Percentiles rank a stretch among this genome's conserved stretches.
Evolutionary conservation across 306 rosid species (phyloP).

Genomic region (Fragaria nilgerrensis): DNA sequence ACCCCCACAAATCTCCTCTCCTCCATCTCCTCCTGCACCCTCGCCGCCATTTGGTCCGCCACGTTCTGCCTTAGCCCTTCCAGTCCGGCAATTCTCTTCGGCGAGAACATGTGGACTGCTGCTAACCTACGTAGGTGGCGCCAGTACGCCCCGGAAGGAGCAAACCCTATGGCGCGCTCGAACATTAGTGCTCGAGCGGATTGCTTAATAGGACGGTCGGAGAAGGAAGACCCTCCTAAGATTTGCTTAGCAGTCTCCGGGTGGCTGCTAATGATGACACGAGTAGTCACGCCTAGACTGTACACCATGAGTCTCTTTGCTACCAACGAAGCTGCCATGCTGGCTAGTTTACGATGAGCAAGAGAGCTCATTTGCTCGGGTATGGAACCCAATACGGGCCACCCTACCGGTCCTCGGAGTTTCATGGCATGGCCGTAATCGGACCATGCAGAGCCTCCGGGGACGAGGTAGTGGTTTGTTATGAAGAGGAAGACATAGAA

Average conservation of each 20-base stretch:
- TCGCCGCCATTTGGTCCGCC: conserved; percentile 46
- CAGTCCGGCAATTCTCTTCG: conserved; percentile 46
- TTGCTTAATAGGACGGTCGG: conserved; percentile 77
- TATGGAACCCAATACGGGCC: conserved; percentile 70
- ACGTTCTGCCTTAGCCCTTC: conserved; percentile 50
- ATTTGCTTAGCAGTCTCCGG: conserved; percentile 85
- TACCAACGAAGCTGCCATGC: conserved; percentile 38
- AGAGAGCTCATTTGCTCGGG: conserved; percentile 63
- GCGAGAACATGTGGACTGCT: conserved; percentile 69
- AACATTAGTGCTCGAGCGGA: conserved; percentile 76
- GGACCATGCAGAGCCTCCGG: conserved; percentile 93
- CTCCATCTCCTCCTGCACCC: conserved; percentile 36
- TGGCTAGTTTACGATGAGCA: conserved; percentile 63
- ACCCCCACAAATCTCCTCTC: conserved; percentile 50
- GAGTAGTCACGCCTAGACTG: conserved; percentile 58
- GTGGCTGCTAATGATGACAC: conserved; percentile 67
- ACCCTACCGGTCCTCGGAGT: conserved; percentile 61
- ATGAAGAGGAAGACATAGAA: conserved; percentile 33
- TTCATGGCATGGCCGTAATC: conserved; percentile 1
- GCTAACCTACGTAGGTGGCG: conserved; percentile 65
- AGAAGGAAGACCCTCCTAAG: conserved; percentile 51
- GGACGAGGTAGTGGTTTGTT: conserved; percentile 51
- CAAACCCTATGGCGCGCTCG: conserved; percentile 90
- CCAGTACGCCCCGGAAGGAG: conserved; percentile 75
- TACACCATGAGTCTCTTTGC: conserved; percentile 71